Percentiles rank a stretch among this genome's conserved stretches.
These are phyloP conservation scores for Fraxinus albicans DNA, from an alignment of 305 asterid species.

Conservation along the genomic window DNA sequence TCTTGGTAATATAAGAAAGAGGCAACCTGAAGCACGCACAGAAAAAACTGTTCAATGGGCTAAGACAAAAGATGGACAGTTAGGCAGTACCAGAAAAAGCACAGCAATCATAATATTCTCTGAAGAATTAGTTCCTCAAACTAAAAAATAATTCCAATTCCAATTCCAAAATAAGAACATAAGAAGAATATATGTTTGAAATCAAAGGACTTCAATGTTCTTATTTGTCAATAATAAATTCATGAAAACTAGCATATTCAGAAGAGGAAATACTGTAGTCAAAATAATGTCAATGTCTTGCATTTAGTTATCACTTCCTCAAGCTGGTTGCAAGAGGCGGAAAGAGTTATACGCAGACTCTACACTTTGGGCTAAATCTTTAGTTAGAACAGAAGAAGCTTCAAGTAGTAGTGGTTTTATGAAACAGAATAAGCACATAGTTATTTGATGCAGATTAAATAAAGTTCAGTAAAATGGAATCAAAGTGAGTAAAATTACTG, in stretches of 20 bases:
- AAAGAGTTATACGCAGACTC: neutral
- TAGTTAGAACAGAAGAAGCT: neutral
- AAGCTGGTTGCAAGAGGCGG: neutral
- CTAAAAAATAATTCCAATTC: neutral
- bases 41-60: slow-evolving; percentile 23
- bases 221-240: neutral
- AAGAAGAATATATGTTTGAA: neutral
- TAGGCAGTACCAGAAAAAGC: neutral
- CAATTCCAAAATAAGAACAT: neutral
- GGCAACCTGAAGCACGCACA: slow-evolving; percentile 64
- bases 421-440: neutral
- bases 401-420: neutral
- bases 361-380: neutral
- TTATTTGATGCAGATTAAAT: neutral
- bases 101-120: neutral
- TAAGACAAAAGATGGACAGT: slow-evolving; percentile 8
- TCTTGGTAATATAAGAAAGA: slow-evolving; percentile 87
- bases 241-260: neutral
- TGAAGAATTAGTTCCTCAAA: neutral
- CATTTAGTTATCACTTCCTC: neutral
- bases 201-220: neutral
- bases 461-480: neutral
- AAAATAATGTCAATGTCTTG: neutral
- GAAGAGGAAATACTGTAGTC: neutral
- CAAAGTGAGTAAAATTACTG: neutral